phyloP scores from a whole-genome alignment of 768 basidiomycete genomes.

The Amyloporia xantha region DNA sequence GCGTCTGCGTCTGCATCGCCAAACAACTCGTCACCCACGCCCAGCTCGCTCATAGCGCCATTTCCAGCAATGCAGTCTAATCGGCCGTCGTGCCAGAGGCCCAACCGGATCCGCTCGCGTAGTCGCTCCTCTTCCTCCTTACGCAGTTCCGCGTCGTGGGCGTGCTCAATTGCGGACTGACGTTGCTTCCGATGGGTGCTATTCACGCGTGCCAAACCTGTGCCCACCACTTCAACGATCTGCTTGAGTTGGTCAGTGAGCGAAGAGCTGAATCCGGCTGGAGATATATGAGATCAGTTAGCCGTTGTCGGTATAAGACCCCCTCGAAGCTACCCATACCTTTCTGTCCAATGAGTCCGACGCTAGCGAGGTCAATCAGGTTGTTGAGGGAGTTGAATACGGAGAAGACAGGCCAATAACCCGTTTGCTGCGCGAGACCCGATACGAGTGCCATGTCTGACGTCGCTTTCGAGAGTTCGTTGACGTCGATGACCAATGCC shows the following conservation, averaged over 20 bases:
- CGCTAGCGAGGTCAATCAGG: slow-evolving; percentile 84
- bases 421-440: slow-evolving; percentile 72
- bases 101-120: slow-evolving; percentile 46
- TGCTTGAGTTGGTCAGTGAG: slow-evolving; percentile 78
- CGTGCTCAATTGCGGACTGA: slow-evolving; percentile 31
- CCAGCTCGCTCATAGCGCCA: slow-evolving; percentile 82
- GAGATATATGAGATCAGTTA: neutral
- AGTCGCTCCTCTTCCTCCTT: slow-evolving; percentile 33
- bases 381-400: slow-evolving; percentile 76
- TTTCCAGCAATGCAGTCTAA: slow-evolving; percentile 82
- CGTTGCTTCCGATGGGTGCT: slow-evolving; percentile 40
- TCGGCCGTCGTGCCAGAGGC: slow-evolving; percentile 82
- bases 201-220: slow-evolving; percentile 61
- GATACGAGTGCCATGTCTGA: slow-evolving; percentile 66
- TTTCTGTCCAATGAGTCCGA: slow-evolving; percentile 96
- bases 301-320: neutral
- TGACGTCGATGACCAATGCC: slow-evolving; percentile 78
- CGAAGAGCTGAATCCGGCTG: slow-evolving; percentile 79
- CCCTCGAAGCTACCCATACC: slow-evolving; percentile 35
- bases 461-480: slow-evolving; percentile 57
- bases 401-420: slow-evolving; percentile 86
- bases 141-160: slow-evolving; percentile 28
- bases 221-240: slow-evolving; percentile 73
- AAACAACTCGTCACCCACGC: slow-evolving; percentile 69
- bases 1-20: slow-evolving; percentile 17